These are phyloP conservation scores for Mitragyna speciosa DNA, from an alignment of 257 asterid genomes.

Conservation along the genomic window DNA sequence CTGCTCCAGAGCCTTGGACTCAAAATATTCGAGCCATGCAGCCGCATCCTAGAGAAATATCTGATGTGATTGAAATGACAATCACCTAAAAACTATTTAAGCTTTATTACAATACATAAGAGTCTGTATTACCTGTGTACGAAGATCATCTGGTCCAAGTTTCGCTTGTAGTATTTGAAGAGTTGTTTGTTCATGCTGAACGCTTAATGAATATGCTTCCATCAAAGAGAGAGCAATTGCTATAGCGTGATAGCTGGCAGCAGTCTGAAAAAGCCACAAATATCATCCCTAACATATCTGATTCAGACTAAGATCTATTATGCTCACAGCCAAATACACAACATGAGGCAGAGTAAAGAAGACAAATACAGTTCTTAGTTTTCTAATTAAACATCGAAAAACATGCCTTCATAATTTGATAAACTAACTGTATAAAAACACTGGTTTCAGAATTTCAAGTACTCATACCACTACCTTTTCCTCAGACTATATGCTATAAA, in stretches of 20 bases:
- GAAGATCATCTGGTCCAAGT: conserved; percentile 48
- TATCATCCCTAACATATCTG: neutral
- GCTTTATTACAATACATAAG: neutral
- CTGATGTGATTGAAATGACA: conserved; percentile 27
- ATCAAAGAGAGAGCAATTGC: conserved; percentile 56
- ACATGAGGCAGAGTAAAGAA: neutral
- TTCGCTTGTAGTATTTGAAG: conserved; percentile 48
- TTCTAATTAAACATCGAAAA: neutral
- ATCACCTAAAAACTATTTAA: conserved; percentile 9
- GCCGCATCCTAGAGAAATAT: conserved; percentile 67
- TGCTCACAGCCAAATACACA: neutral
- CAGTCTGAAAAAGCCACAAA: conserved; percentile 34
- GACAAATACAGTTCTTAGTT: too few relatives aligned
- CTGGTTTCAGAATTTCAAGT: neutral
- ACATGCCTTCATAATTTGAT: neutral
- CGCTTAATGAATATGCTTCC: conserved; percentile 53
- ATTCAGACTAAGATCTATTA: neutral
- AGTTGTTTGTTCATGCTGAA: conserved; percentile 53
- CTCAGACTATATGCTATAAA: neutral
- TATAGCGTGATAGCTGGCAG: conserved; percentile 52
- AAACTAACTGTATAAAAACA: neutral
- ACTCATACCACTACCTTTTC: neutral
- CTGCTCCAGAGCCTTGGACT: conserved; percentile 85
- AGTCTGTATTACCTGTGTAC: conserved; percentile 42
- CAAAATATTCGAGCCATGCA: conserved; percentile 89